phyloP scores from a whole-genome alignment of 495 filamentous ascomycete species.

The Penicillium coprophilum region DNA sequence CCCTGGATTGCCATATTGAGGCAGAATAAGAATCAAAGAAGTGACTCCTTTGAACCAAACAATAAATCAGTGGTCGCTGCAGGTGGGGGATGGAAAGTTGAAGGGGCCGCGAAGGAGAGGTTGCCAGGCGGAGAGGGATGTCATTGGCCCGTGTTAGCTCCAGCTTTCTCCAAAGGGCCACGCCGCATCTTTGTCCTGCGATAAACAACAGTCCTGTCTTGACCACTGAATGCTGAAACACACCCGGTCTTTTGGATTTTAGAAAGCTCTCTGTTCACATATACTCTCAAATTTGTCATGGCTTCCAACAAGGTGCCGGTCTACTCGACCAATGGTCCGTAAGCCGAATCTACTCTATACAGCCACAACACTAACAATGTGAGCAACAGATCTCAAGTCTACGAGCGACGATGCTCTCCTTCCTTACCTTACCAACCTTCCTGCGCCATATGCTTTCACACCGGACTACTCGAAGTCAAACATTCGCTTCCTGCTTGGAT shows the following conservation, averaged over 20 bases:
- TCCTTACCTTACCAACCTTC: constrained; percentile 83
- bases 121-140: constrained; percentile 16
- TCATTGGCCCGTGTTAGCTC: constrained; percentile 40
- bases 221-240: constrained; percentile 6
- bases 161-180: constrained; percentile 42
- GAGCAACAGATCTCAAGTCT: constrained; percentile 80
- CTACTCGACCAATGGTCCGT: constrained; percentile 50
- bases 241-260: constrained; percentile 3
- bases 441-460: constrained; percentile 60
- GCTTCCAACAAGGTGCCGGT: constrained; percentile 45
- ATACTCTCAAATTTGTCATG: constrained; percentile 10
- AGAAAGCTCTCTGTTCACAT: not conserved
- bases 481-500: constrained; percentile 79
- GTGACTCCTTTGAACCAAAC: not conserved
- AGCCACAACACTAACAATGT: constrained; percentile 13
- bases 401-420: constrained; percentile 90
- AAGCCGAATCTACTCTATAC: constrained; percentile 22
- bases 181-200: constrained; percentile 42
- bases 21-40: constrained; percentile 57
- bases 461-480: constrained; percentile 80
- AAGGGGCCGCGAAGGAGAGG: constrained; percentile 25
- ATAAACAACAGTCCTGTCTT: constrained; percentile 22
- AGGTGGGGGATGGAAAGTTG: constrained; percentile 18
- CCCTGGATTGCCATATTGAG: constrained; percentile 74
- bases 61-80: constrained; percentile 9